Percentiles rank a stretch among this genome's conserved stretches.
phyloP scores from a whole-genome alignment of 495 filamentous ascomycete genomes.

The Astrothelium macrocarpum region DNA sequence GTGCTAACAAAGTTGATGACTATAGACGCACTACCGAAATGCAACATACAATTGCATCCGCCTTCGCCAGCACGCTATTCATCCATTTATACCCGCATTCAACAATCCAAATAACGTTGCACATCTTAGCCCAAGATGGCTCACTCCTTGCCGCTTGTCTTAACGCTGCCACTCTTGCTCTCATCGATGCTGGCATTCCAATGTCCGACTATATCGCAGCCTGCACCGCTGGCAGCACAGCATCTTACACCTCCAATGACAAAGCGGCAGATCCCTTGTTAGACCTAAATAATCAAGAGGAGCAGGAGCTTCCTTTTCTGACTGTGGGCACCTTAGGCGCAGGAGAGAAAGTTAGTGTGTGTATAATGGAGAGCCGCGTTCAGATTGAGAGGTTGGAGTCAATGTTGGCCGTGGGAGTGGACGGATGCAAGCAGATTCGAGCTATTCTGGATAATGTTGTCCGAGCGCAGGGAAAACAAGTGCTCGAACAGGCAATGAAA shows the following conservation, averaged over 20 bases:
- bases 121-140: conserved; percentile 85
- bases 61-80: conserved; percentile 66
- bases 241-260: conserved; percentile 49
- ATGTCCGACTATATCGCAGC: conserved; percentile 87
- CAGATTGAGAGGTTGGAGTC: conserved; percentile 70
- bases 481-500: conserved; percentile 41
- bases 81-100: conserved; percentile 84
- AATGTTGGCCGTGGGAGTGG: conserved; percentile 84
- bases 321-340: conserved; percentile 62
- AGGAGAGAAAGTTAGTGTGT: conserved; percentile 62
- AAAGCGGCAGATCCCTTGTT: conserved; percentile 73
- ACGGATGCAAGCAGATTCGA: conserved; percentile 80
- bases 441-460: conserved; percentile 66
- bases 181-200: conserved; percentile 89
- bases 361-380: conserved; percentile 77
- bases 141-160: conserved; percentile 79
- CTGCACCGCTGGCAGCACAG: conserved; percentile 74
- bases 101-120: conserved; percentile 70
- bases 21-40: conserved; percentile 70
- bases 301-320: conserved; percentile 79
- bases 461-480: conserved; percentile 51
- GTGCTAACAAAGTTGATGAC: not conserved
- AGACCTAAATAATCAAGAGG: conserved; percentile 77
- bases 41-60: conserved; percentile 58
- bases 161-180: conserved; percentile 85